Conservation (phyloP, 148 eudicot species). For the Fagopyrum tataricum region DNA sequence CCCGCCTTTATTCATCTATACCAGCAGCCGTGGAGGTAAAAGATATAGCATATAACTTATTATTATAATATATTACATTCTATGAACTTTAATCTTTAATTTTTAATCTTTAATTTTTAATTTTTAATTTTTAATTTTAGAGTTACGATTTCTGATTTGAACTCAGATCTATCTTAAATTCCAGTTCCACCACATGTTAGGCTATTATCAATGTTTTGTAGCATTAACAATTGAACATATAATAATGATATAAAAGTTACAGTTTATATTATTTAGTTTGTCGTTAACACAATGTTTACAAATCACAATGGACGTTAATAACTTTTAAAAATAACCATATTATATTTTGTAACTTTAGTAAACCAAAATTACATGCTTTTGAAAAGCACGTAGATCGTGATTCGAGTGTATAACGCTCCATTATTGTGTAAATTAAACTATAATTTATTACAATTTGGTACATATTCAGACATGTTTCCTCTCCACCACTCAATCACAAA, state of each 20-base stretch:
- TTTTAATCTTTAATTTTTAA: no score
- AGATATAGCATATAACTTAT: no score
- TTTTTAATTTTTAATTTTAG: no score
- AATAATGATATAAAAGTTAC: neutral
- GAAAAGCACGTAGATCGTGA: neutral
- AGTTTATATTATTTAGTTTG: neutral
- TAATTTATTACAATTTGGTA: neutral
- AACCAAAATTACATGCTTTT: constrained; percentile 2
- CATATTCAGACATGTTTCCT: constrained; percentile 10
- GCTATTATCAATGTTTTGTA: no score
- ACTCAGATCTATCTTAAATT: no score
- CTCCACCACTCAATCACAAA: constrained; percentile 6
- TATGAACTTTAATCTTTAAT: no score
- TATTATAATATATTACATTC: no score
- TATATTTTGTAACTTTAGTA: neutral
- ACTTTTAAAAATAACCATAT: neutral
- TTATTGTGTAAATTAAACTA: neutral
- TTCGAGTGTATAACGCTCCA: neutral
- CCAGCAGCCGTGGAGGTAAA: no score
- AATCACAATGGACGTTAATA: neutral
- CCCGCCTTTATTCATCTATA: no score
- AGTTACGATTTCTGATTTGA: no score
- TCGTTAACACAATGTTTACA: neutral
- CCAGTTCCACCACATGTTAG: no score
- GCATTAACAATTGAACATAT: no score